Evolutionary conservation across 768 basidiomycete genomes (phyloP), one percentile per base, ranked within the genome.

Genomic region (Leucocoprinus leucothites): DNA sequence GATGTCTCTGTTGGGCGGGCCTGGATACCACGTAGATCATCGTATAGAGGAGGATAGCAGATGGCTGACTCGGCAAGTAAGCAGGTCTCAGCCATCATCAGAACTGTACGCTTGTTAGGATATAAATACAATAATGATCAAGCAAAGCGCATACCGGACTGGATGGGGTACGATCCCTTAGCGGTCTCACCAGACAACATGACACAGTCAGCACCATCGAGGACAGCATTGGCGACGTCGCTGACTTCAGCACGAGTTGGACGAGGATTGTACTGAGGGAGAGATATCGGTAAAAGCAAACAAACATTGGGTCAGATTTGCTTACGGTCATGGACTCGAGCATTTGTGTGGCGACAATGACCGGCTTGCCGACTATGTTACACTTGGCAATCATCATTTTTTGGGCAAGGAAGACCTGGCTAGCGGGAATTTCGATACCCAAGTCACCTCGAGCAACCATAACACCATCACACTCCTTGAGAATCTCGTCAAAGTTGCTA

Each of bases 381-480:
- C 94, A 97, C 78, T 98, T 98, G 57, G 96, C 85, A 64, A 98
- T 99, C 95, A 99, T 99, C 96, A 98, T 98, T 79, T 99, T 99
- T 72, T 99, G 97, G 7, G 97, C 97, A 65, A 98, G 79, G 82
- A 99, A 99, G 43, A 99, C 97, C 68, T 98, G 97, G 65, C 89
- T 91, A 42, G 97, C 94, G n/a, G 97, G 97, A 64, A 99, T 99
- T 75, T 99, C 97, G 65, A 99, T 99, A 71, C 97, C 97, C 48
- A 99, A 81, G 70, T 99, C 97, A 71, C 97, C 97, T 74, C 97
- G 93, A 61, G 97, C 97, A 61, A 99, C 97, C 97, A 99, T 99
- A 63, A 99, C 97, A 77, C 97, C 97, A 69, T 99, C 97, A 26
- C 89, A 83, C 70, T 89, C 97, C 64, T 81, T 86, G 65, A 99